Evolutionary conservation across 1,139 yeast species (phyloP).

Genomic region (Debaryomyces fabryi): DNA sequence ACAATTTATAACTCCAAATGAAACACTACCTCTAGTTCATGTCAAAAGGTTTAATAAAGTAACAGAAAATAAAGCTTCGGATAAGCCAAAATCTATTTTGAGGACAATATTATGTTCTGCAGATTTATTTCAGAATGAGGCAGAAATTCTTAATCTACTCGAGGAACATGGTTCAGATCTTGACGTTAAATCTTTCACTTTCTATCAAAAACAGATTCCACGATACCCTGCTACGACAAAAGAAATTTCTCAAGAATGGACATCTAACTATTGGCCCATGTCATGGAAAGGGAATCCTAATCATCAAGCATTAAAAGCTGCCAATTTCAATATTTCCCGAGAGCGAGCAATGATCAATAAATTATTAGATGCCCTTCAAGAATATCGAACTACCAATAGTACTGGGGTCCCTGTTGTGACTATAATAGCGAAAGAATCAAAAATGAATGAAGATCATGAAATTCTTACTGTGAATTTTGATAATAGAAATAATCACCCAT

Average conservation of each 20-base stretch:
- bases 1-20: conserved; percentile 30
- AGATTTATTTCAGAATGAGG: conserved; percentile 17
- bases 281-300: conserved; percentile 93
- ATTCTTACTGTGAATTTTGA: conserved; percentile 27
- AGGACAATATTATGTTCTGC: conserved; percentile 34
- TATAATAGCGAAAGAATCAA: conserved; percentile 25
- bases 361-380: conserved; percentile 17
- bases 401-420: conserved; percentile 19
- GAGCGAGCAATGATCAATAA: conserved; percentile 43
- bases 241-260: conserved; percentile 67
- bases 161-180: conserved; percentile 16
- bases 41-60: conserved; percentile 37
- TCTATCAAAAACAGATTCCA: conserved; percentile 13
- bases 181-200: conserved; percentile 13
- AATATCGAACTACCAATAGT: conserved; percentile 2
- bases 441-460: conserved; percentile 14
- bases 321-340: conserved; percentile 47
- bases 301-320: conserved; percentile 65
- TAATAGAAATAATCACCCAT: conserved; percentile 40
- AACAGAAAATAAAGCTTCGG: conserved; percentile 2
- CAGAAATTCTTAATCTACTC: conserved; percentile 18
- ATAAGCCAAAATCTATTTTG: conserved; percentile 16
- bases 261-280: conserved; percentile 75
- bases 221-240: conserved; percentile 59
- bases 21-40: conserved; percentile 29